Conservation (phyloP, 371 early-diverging fungal species). For the Rhizopus sp. region DNA sequence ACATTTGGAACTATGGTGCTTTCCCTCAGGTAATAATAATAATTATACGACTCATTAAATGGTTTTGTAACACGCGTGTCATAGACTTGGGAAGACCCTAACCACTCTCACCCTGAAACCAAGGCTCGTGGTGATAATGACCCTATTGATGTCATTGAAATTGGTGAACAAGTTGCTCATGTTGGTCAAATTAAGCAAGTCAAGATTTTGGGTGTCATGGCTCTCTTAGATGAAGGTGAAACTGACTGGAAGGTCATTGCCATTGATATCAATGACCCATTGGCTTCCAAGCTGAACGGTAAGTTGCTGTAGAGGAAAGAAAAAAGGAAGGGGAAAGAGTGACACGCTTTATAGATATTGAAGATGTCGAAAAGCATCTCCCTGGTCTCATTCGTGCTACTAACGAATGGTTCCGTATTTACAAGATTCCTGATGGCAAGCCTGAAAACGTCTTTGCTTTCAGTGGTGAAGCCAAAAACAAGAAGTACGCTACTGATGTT, state of each 20-base stretch:
- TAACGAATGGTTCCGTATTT: slow-evolving; percentile 86
- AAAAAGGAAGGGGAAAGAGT: not conserved
- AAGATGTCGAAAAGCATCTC: slow-evolving; percentile 84
- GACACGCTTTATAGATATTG: slow-evolving; percentile 56
- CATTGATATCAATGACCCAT: slow-evolving; percentile 90
- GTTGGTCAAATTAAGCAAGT: slow-evolving; percentile 77
- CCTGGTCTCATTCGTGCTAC: slow-evolving; percentile 86
- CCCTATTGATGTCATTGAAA: slow-evolving; percentile 95
- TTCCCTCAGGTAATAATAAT: slow-evolving; percentile 64
- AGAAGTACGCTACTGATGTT: slow-evolving; percentile 84
- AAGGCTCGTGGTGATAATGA: slow-evolving; percentile 92
- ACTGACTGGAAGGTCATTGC: slow-evolving; percentile 98
- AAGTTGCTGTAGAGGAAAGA: not conserved
- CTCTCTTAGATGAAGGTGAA: slow-evolving; percentile 93
- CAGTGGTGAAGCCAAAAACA: slow-evolving; percentile 82
- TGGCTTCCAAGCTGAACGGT: slow-evolving; percentile 82
- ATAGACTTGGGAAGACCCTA: slow-evolving; percentile 97
- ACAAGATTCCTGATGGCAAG: slow-evolving; percentile 94
- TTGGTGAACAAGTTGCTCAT: slow-evolving; percentile 39
- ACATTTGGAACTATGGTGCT: slow-evolving; percentile 98
- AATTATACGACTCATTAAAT: not conserved
- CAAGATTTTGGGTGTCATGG: slow-evolving; percentile 94
- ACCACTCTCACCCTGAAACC: slow-evolving; percentile 74
- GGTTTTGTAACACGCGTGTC: not conserved
- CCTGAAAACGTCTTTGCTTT: slow-evolving; percentile 91